Evolutionary conservation across 2,329 filamentous ascomycete genomes (phyloP).

Genomic region (Fusarium praegraminearum): DNA sequence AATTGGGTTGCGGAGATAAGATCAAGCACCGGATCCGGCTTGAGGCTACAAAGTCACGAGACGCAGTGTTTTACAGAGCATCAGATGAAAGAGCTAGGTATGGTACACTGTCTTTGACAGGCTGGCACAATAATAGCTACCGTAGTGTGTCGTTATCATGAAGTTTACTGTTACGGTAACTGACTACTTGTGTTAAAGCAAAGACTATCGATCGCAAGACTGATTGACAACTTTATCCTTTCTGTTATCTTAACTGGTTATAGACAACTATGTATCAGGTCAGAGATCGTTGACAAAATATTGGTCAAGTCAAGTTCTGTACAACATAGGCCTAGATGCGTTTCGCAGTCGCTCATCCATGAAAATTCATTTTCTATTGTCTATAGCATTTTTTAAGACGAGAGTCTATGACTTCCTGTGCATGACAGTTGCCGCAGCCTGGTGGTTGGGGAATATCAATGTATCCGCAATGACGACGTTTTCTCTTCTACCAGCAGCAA

Average conservation of each 20-base stretch:
- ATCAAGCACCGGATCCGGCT: neutral
- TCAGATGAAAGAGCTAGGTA: too few species aligned
- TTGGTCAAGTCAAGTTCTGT: too few species aligned
- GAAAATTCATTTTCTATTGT: neutral
- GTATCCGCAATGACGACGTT: conserved; percentile 93
- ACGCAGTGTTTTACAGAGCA: neutral
- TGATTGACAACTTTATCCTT: too few species aligned
- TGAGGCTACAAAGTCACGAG: neutral
- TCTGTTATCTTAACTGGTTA: too few species aligned
- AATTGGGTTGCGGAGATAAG: neutral
- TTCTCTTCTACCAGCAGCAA: conserved; percentile 83
- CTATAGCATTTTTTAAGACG: neutral
- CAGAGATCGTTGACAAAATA: too few species aligned
- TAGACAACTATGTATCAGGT: too few species aligned
- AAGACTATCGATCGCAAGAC: too few species aligned
- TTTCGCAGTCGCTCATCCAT: rapidly evolving
- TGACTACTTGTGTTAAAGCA: neutral
- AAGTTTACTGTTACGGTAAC: too few species aligned
- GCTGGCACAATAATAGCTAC: too few species aligned
- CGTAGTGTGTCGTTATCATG: too few species aligned
- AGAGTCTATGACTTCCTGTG: conserved; percentile 45
- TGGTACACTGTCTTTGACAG: neutral
- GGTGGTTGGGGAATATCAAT: conserved; percentile 87
- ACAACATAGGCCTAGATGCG: neutral
- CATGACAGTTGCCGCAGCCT: conserved; percentile 56